Evolutionary conservation across 192 early-diverging fungal species (phyloP).

Genomic region (Chytriomyces sp.): DNA sequence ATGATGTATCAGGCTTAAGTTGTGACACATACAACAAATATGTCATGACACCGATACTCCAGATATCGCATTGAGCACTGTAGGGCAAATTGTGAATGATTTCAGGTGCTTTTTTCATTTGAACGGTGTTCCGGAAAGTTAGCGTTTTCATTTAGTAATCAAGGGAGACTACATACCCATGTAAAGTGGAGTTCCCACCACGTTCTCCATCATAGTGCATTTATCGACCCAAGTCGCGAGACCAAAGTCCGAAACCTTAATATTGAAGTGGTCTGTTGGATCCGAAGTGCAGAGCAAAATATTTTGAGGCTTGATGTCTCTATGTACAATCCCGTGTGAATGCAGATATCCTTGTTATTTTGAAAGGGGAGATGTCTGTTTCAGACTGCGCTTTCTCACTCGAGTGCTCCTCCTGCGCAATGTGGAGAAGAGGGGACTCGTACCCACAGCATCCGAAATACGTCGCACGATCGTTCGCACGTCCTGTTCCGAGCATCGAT

Average conservation of each 20-base stretch:
- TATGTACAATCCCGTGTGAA: constrained; percentile 52
- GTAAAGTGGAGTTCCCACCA: constrained; percentile 42
- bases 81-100: constrained; percentile 54
- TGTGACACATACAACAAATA: constrained; percentile 46
- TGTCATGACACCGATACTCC: constrained; percentile 60
- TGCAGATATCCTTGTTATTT: constrained; percentile 25
- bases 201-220: constrained; percentile 47
- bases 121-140: background rate
- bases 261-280: constrained; percentile 46
- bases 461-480: constrained; percentile 26
- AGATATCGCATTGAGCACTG: constrained; percentile 55
- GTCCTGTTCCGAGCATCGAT: constrained; percentile 33
- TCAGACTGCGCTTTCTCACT: background rate
- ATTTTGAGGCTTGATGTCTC: constrained; percentile 81
- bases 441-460: constrained; percentile 34
- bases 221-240: constrained; percentile 49
- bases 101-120: constrained; percentile 59
- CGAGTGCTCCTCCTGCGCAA: background rate
- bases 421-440: background rate
- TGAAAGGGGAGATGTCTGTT: background rate
- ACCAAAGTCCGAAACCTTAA: constrained; percentile 55
- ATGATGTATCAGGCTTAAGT: background rate
- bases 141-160: background rate
- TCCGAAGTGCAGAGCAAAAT: constrained; percentile 56
- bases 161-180: constrained; percentile 5